Evolutionary conservation across 2,329 filamentous ascomycete genomes (phyloP).

Genomic region (Hypoxylon sp.): DNA sequence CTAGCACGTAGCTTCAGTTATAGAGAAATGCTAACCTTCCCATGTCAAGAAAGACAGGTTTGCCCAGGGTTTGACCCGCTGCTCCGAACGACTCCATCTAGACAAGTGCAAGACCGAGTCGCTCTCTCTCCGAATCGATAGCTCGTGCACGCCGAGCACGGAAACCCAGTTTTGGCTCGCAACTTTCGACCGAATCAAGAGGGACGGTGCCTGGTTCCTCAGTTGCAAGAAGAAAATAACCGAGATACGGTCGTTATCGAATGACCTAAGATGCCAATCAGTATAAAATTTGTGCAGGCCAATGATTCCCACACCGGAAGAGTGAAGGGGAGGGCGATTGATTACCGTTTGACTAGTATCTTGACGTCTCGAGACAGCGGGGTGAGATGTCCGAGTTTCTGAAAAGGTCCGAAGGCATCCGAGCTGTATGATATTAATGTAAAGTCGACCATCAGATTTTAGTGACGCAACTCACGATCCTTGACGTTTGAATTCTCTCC

Average conservation of each 20-base stretch:
- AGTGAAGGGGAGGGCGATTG: conserved; percentile 32
- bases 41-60: conserved; percentile 70
- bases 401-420: conserved; percentile 49
- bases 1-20: too few relatives aligned
- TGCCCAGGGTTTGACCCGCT: conserved; percentile 67
- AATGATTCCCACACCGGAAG: not conserved
- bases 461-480: conserved; percentile 52
- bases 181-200: conserved; percentile 63
- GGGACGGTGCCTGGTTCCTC: conserved; percentile 60
- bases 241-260: conserved; percentile 69
- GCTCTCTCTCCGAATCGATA: conserved; percentile 66
- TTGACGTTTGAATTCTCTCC: conserved; percentile 64
- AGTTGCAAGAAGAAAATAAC: conserved; percentile 67
- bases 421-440: conserved; percentile 40
- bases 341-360: conserved; percentile 69
- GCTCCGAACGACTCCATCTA: conserved; percentile 64
- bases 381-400: conserved; percentile 59
- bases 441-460: not conserved
- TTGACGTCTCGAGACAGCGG: conserved; percentile 64
- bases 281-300: not conserved
- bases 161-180: conserved; percentile 63
- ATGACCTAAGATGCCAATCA: conserved; percentile 55
- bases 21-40: conserved; percentile 63
- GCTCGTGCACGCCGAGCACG: conserved; percentile 67
- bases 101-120: conserved; percentile 64